Evolutionary conservation across 768 basidiomycete genomes (phyloP).

Genomic region (Leccinum disarticulatum): DNA sequence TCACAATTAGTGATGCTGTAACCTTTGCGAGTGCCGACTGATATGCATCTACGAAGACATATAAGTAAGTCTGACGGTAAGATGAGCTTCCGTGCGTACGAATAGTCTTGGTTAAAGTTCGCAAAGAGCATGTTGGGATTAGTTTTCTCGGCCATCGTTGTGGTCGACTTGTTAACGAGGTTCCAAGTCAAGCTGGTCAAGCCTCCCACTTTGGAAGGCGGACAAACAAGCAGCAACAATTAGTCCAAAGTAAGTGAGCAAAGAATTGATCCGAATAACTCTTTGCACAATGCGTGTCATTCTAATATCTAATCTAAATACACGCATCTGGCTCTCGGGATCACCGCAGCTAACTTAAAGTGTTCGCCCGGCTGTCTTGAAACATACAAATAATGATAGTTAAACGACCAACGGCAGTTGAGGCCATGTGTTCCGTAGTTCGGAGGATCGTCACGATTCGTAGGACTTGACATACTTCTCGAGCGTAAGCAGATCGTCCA

Average conservation of each 20-base stretch:
- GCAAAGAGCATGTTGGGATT: slow-evolving; percentile 72
- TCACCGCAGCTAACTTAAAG: not conserved
- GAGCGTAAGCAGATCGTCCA: slow-evolving; percentile 68
- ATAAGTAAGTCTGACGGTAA: slow-evolving; percentile 2
- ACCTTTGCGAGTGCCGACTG: slow-evolving; percentile 92
- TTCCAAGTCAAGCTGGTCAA: slow-evolving; percentile 1
- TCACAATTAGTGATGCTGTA: slow-evolving; percentile 98
- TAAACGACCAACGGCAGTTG: slow-evolving; percentile 20
- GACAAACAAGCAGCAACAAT: slow-evolving; percentile 17
- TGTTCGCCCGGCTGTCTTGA: not conserved
- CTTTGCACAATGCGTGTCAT: not conserved
- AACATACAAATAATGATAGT: slow-evolving; percentile 1
- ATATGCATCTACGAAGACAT: slow-evolving; percentile 63
- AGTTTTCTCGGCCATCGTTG: slow-evolving; percentile 38
- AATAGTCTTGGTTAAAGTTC: slow-evolving; percentile 98
- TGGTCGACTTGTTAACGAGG: not conserved
- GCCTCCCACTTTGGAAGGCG: slow-evolving; percentile 11
- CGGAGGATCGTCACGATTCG: slow-evolving; percentile 35
- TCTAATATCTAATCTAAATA: slow-evolving; percentile 12
- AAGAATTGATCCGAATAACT: no score
- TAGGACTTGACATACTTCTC: slow-evolving; percentile 73
- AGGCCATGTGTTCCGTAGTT: slow-evolving; percentile 16
- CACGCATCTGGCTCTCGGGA: slow-evolving; percentile 8
- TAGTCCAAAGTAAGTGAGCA: not conserved
- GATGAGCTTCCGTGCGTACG: slow-evolving; percentile 45